These are phyloP conservation scores for Trifolium pratense DNA, from an alignment of 306 rosid species.

Conservation along the genomic window DNA sequence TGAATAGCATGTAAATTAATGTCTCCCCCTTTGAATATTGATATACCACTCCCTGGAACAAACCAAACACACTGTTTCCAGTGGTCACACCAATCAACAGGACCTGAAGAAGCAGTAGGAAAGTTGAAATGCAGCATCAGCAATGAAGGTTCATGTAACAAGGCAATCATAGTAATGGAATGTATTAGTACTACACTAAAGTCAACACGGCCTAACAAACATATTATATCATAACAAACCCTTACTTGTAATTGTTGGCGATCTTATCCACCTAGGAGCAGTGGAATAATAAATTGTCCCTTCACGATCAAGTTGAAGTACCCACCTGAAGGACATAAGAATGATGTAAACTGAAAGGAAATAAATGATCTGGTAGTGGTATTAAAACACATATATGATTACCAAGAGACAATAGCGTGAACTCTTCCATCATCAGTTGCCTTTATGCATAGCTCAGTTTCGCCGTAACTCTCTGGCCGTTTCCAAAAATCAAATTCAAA, in stretches of 20 bases:
- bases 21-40: constrained; percentile 61
- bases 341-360: constrained; percentile 6
- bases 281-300: constrained; percentile 88
- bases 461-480: constrained; percentile 89
- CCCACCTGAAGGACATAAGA: constrained; percentile 67
- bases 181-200: constrained; percentile 1
- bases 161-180: constrained; percentile 11
- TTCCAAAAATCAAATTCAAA: constrained; percentile 97
- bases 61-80: constrained; percentile 99
- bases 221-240: constrained; percentile 34
- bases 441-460: constrained; percentile 62
- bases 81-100: constrained; percentile 88
- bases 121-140: constrained; percentile 42
- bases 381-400: constrained; percentile 42
- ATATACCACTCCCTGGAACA: constrained; percentile 73
- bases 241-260: constrained; percentile 55
- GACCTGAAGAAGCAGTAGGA: constrained; percentile 55
- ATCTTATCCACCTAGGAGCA: constrained; percentile 82
- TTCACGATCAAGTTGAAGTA: constrained; percentile 85
- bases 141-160: constrained; percentile 34
- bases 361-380: not conserved
- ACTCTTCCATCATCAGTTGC: constrained; percentile 73
- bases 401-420: constrained; percentile 90
- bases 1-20: constrained; percentile 66
- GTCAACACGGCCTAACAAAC: not conserved